Evolutionary conservation across 2,329 filamentous ascomycete genomes (phyloP).

Genomic region (Zasmidium cellare): DNA sequence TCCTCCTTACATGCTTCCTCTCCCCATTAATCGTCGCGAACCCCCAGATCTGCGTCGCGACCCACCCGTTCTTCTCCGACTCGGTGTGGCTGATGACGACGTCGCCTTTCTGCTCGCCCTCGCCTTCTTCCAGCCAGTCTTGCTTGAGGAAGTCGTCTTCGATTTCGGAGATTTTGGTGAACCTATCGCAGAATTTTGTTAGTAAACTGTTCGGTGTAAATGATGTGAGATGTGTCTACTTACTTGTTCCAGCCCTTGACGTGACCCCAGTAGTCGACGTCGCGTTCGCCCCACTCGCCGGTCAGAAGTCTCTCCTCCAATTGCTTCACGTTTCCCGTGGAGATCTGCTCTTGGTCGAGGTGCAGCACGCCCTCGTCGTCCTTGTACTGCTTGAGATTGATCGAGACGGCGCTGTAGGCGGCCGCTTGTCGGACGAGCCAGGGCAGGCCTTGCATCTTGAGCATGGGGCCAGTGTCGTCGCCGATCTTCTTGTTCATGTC

Average conservation of each 20-base stretch:
- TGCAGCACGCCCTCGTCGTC: conserved; percentile 41
- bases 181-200: conserved; percentile 20
- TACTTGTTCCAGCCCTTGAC: conserved; percentile 59
- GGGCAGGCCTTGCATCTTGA: conserved; percentile 58
- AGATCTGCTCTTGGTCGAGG: conserved; percentile 61
- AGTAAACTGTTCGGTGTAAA: background rate
- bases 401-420: conserved; percentile 65
- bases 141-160: conserved; percentile 52
- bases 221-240: background rate
- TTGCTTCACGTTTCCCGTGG: conserved; percentile 70
- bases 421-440: conserved; percentile 54
- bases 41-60: conserved; percentile 55
- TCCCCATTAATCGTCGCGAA: conserved; percentile 45
- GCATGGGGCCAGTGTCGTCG: conserved; percentile 65
- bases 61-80: conserved; percentile 54
- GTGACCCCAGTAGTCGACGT: conserved; percentile 77
- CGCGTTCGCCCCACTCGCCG: conserved; percentile 63
- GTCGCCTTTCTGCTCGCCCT: conserved; percentile 34
- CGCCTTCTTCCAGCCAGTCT: conserved; percentile 61
- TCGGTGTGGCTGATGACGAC: conserved; percentile 53
- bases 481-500: conserved; percentile 75
- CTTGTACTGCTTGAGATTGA: conserved; percentile 57
- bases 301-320: conserved; percentile 59
- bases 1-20: conserved; percentile 40
- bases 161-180: conserved; percentile 41